A percentile compares a stretch with the other conserved stretches of the same genome.
Conservation (phyloP, 306 rosid genomes). For the Trichosanthes truncata region DNA sequence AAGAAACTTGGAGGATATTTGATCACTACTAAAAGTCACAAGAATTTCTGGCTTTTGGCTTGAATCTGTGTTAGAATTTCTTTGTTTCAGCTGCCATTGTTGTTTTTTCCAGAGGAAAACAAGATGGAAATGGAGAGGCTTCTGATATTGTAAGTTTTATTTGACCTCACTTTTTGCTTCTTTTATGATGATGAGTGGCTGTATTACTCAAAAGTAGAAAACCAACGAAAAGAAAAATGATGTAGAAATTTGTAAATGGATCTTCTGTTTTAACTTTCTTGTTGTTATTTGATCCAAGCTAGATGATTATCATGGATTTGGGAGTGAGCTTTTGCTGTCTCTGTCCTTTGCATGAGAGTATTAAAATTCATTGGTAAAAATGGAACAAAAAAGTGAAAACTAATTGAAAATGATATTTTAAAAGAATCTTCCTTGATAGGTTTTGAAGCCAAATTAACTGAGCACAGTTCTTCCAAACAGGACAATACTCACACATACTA, state of each 20-base stretch:
- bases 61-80: constrained; percentile 7
- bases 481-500: neutral
- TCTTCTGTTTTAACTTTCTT: neutral
- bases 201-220: constrained; percentile 4
- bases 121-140: neutral
- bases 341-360: neutral
- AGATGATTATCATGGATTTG: neutral
- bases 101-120: neutral
- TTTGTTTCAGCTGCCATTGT: constrained; percentile 1
- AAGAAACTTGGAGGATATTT: constrained; percentile 72
- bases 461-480: neutral
- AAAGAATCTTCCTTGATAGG: neutral
- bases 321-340: neutral
- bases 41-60: constrained; percentile 90
- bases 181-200: neutral
- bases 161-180: neutral
- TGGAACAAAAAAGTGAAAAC: neutral
- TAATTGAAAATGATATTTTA: neutral
- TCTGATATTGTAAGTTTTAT: neutral
- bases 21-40: constrained; percentile 89
- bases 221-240: neutral
- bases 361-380: neutral
- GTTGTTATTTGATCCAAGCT: neutral
- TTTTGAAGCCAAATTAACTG: neutral
- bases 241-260: neutral